A percentile compares a stretch with the other conserved stretches of the same genome.
phyloP scores from a whole-genome alignment of 495 filamentous ascomycete genomes.

The Talaromyces adpressus region DNA sequence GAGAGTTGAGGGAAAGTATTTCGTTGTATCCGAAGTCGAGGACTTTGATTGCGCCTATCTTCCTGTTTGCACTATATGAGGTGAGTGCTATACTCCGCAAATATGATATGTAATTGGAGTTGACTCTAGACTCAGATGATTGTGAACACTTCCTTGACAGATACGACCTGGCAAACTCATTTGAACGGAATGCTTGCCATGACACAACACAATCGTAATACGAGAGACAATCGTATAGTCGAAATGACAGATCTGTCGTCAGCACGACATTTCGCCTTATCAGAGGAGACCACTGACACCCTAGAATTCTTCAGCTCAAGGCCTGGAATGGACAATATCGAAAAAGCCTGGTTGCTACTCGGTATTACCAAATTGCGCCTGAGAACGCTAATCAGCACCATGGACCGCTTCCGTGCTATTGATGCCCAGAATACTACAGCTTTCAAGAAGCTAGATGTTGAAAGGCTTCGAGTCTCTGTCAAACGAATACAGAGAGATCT shows the following conservation, averaged over 20 bases:
- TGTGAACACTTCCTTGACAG: neutral
- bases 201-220: neutral
- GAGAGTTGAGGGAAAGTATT: neutral
- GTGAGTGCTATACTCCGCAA: neutral
- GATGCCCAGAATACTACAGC: neutral
- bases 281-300: neutral
- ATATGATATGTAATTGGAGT: neutral
- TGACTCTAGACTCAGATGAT: neutral
- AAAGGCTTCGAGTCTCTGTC: constrained; percentile 10
- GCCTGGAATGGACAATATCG: neutral
- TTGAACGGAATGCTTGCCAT: neutral
- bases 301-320: neutral
- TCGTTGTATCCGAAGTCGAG: neutral
- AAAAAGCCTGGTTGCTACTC: neutral
- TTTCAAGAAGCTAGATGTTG: constrained; percentile 8
- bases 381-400: neutral
- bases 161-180: neutral
- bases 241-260: neutral
- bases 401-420: neutral
- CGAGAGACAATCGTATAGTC: neutral
- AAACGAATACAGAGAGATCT: neutral
- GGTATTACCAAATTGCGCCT: neutral
- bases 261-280: neutral
- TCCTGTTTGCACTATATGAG: neutral
- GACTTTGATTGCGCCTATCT: neutral